Base-by-base conservation (phyloP, 192 early-diverging fungal genomes). In the Paraglomus brasilianum region DNA sequence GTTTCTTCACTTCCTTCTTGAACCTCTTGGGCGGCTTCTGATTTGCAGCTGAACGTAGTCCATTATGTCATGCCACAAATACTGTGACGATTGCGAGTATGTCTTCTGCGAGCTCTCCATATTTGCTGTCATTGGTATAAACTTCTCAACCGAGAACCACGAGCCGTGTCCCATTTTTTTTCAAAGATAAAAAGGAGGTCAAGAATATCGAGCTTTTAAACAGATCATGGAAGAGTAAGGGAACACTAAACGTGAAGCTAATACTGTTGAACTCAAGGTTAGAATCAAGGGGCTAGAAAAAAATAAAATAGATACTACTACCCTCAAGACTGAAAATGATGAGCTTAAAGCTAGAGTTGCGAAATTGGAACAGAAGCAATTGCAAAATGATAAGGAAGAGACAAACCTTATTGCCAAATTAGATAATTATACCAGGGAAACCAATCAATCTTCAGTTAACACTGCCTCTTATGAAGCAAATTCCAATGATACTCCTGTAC, bases 251-350 rank as follows among this genome's bases (percentile, higher is more conserved):
- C 19, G 59, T 5, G 17, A 61, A 61, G 40, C 59, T 43, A 43
- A 61, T 11, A 61, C 41, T 61, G 41, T 19, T 43, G 59, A 61
- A 43, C 52, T 53, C 19, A 53, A 53, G 52, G 52, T 22, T 22
- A 53, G 52, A 53, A 53, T 53, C 52, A 48, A 61, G 42, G 59
- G 45, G 40, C 59, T 61, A 61, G 59, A 61, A 43, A 61, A 61
- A 61, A 61, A 61, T 61, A 61, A 61, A 61, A 61, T 61, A 61
- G 59, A 61, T 61, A 61, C 59, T 43, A 61, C 59, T 61, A 61
- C 41, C 59, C 59, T 61, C 42, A 61, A 61, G 40, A 43, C 59
- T 10, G 59, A 61, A 13, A 61, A 61, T 21, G 19, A 61, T 61
- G 21, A 61, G 59, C 59, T 61, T 61, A 61, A 61, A 8, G 19